Base-by-base conservation (phyloP, 2,329 filamentous ascomycete species). In the Clonostachys solani region DNA sequence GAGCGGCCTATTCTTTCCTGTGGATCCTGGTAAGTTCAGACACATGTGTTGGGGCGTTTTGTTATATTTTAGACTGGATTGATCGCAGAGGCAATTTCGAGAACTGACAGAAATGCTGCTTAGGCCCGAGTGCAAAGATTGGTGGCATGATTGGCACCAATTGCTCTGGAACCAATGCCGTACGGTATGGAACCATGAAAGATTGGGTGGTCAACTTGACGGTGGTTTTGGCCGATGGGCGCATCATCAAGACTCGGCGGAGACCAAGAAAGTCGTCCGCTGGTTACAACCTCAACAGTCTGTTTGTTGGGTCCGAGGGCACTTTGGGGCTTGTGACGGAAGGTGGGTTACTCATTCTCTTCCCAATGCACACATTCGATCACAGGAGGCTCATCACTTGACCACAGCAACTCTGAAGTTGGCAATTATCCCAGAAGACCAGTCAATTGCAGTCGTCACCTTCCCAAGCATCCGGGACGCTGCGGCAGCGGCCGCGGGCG, bases 151-250 rank as follows among this genome's bases (percentile, higher is more conserved):
- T 92, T 29, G 87, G 86, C 12, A 92, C 87, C 10, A 89, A 88
- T 58, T 84, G 81, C 60, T 86, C 83, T 12, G 88, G 88, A 3
- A 92, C 88, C 0, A 92, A 91, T 57, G 87, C 87, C 3, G 86
- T 91, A 38, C 78, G 83, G 54, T 92, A 92, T 59, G 88, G 88
- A 7, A 92, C 88, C 0, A 92, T 92, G 88, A 90, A 89, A 60
- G 88, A 92, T 58, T 92, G 87, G 87, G 86, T 92, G 23, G 82
- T 92, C 59, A 91, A 91, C 57, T 66, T 92, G 48, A 92, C 88
- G 0, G 86, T 92, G 2, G 88, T 92, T 1, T 76, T 92, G 29
- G 84, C 88, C 10, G 87, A 92, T 56, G 88, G 88, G 2, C 86
- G 80, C 0, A 68, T 92, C 19, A 86, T 92, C 68, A 92, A 92